Base-by-base conservation (phyloP, 2,329 filamentous ascomycete genomes). In the Diplodia corticola region DNA sequence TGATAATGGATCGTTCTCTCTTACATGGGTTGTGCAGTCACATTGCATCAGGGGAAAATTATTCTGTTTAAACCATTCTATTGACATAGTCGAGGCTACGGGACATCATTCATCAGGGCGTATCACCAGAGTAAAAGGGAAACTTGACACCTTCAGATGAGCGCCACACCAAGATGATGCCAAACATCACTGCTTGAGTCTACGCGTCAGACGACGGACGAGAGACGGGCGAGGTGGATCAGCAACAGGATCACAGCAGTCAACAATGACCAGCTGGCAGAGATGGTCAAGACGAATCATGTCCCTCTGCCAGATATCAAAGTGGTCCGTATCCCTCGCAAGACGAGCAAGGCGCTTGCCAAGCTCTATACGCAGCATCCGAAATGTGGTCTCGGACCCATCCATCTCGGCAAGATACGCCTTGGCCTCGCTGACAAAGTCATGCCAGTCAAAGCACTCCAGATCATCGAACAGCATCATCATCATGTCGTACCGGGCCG, bases 301-400 rank as follows among this genome's bases (percentile, higher is more conserved):
- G 1, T 13, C n/a, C 2, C 51, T 2, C 10, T 54, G 51, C 51
- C 75, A 77, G 46, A 64, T 59, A 49, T 71, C 67, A 20, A 53
- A 53, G 13, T 44, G 17, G 7, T 44, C 17, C 17, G 40, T 20
- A 44, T 44, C 17, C 6, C 40, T 13, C 3, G n/a, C n/a, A 3
- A 44, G n/a, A 6, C 7, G 2, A 0, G 40, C 40, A 3, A 44
- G 2, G 3, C 40, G 1, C 6, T 9, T 7, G 1, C 17, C 17
- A 17, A 44, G 2, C 40, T 3, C 4, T 1, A 10, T 6, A 3
- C 40, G 17, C n/a, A 44, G 2, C 6, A 2, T 20, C 5, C 40
- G 40, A 20, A 44, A 44, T 7, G 17, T 1, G 40, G 17, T 9
- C 40, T 20, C 17, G 2, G 6, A 6, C 3, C n/a, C 40, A 44